Evolutionary conservation across 2,329 filamentous ascomycete genomes (phyloP).

Genomic region (Ceratocystis cacaofunesta): DNA sequence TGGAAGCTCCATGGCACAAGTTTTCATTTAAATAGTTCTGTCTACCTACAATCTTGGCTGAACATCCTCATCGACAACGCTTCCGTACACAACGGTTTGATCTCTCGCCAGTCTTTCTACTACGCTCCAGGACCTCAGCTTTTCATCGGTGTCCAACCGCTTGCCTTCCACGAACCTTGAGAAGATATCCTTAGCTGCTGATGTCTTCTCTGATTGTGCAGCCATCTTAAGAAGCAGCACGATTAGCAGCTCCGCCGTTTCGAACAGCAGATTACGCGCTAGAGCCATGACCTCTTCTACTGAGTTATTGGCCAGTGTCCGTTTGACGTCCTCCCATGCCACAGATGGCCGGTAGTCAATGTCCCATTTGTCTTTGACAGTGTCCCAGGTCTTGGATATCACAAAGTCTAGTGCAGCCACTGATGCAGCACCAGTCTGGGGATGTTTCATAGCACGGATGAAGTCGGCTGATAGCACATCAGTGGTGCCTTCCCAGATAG

Average conservation of each 20-base stretch:
- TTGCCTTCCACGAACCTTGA: constrained; percentile 26
- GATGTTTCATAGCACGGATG: constrained; percentile 33
- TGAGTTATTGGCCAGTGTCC: constrained; percentile 24
- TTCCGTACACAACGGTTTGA: constrained; percentile 16
- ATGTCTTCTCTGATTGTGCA: constrained; percentile 21
- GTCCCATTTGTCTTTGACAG: constrained; percentile 18
- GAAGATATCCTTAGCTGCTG: constrained; percentile 27
- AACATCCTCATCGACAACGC: constrained; percentile 10
- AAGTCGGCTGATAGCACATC: constrained; percentile 48
- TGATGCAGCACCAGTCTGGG: constrained; percentile 25
- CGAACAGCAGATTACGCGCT: constrained; percentile 32
- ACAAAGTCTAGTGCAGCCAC: constrained; percentile 32
- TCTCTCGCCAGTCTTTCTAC: constrained; percentile 12
- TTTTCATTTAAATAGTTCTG: not conserved
- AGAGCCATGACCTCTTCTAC: constrained; percentile 31
- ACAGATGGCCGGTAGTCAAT: constrained; percentile 23
- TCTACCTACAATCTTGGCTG: constrained; percentile 8
- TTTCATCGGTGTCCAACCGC: constrained; percentile 9
- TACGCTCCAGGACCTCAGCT: not conserved
- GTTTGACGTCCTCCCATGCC: constrained; percentile 29
- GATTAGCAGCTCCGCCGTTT: constrained; percentile 31
- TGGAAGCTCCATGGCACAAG: not conserved
- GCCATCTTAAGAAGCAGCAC: constrained; percentile 29
- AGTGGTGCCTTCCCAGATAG: constrained; percentile 61
- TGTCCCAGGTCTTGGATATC: constrained; percentile 21